Percentiles rank a stretch among this genome's conserved stretches.
Conservation (phyloP, 768 basidiomycete species). For the Omphalotus guepiniiformis region DNA sequence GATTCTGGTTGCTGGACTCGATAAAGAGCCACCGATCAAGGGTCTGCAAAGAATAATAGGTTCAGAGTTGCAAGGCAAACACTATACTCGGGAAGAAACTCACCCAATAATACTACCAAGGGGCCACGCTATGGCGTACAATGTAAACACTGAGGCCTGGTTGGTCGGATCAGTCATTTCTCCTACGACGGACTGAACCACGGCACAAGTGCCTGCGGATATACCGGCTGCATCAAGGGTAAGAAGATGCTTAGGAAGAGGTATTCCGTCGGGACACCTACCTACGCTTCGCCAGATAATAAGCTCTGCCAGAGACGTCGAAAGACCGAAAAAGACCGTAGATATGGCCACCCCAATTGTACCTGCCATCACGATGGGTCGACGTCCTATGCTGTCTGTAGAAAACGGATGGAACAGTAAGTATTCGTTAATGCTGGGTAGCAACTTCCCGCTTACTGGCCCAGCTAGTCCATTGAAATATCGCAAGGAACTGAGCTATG, state of each 20-base stretch:
- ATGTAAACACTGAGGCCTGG: slow-evolving; percentile 53
- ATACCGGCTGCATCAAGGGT: slow-evolving; percentile 43
- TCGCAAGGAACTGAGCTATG: slow-evolving; percentile 53
- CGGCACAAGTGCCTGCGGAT: slow-evolving; percentile 59
- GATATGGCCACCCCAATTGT: slow-evolving; percentile 45
- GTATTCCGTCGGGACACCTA: slow-evolving; percentile 25
- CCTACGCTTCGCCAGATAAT: slow-evolving; percentile 52
- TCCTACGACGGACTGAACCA: slow-evolving; percentile 58
- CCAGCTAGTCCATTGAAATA: slow-evolving; percentile 59
- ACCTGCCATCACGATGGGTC: slow-evolving; percentile 59
- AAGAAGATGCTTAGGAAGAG: no score
- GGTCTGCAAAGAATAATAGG: slow-evolving; percentile 38
- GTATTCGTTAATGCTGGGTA: slow-evolving; percentile 1
- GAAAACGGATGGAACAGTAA: background rate
- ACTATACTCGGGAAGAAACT: background rate
- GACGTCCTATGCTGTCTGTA: slow-evolving; percentile 58
- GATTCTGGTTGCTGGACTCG: slow-evolving; percentile 51
- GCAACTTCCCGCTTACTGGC: slow-evolving; percentile 33
- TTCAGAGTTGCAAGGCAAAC: background rate
- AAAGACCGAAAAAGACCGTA: slow-evolving; percentile 55
- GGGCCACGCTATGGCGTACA: slow-evolving; percentile 59
- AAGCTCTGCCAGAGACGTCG: slow-evolving; percentile 43
- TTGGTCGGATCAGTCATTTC: slow-evolving; percentile 66
- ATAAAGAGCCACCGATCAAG: slow-evolving; percentile 57
- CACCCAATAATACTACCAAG: slow-evolving; percentile 57